These are phyloP conservation scores for Lasiosphaeria hispida DNA, from an alignment of 495 filamentous ascomycete genomes.

Conservation along the genomic window DNA sequence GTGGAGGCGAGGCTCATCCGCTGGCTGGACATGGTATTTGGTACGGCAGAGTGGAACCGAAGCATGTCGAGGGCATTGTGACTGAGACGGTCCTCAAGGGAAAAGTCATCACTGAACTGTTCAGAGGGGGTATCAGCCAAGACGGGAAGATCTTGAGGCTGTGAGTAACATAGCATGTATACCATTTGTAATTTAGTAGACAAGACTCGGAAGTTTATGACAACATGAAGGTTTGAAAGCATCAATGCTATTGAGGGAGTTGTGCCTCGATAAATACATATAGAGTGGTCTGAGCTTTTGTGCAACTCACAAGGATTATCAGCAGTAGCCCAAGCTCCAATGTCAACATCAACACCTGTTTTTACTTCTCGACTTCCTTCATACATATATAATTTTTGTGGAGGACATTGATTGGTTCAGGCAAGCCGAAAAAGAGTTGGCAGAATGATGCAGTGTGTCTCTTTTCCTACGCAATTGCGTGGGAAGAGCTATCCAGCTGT, in stretches of 20 bases:
- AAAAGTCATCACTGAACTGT: slow-evolving; percentile 71
- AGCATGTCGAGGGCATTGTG: slow-evolving; percentile 82
- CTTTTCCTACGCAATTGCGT: too few species aligned
- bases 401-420: too few species aligned
- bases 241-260: background rate
- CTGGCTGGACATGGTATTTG: slow-evolving; percentile 83
- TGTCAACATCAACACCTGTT: too few species aligned
- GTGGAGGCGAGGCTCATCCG: slow-evolving; percentile 43
- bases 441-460: too few species aligned
- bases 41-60: slow-evolving; percentile 88
- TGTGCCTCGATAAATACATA: too few species aligned
- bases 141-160: slow-evolving; percentile 43
- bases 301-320: too few species aligned
- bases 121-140: slow-evolving; percentile 59
- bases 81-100: slow-evolving; percentile 74
- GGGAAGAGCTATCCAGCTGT: too few species aligned
- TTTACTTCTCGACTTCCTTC: too few species aligned
- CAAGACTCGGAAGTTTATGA: background rate
- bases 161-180: slow-evolving; percentile 17
- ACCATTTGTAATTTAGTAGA: background rate
- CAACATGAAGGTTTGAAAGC: background rate
- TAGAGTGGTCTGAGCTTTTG: too few species aligned
- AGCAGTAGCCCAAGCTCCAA: too few species aligned
- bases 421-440: too few species aligned
- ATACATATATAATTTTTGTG: too few species aligned